A percentile compares a stretch with the other conserved stretches of the same genome.
Evolutionary conservation across 208 protist genomes (phyloP).

Genomic region (Trypanosoma avium): DNA sequence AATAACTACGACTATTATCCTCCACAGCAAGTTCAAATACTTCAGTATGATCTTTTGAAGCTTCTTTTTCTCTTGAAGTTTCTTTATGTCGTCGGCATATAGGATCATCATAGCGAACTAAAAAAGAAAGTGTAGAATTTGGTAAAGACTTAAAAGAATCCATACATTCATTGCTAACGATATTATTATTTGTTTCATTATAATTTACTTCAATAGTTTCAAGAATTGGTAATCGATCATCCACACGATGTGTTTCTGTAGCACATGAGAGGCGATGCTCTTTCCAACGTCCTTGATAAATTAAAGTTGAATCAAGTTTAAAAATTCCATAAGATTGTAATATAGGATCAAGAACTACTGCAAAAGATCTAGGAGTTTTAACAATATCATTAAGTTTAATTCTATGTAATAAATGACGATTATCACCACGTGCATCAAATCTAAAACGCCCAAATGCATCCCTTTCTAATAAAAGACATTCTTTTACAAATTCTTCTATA

Average conservation of each 20-base stretch:
- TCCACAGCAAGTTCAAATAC: conserved; percentile 77
- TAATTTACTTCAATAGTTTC: conserved; percentile 49
- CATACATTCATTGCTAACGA: conserved; percentile 1
- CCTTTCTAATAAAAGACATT: conserved; percentile 74
- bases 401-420: conserved; percentile 62
- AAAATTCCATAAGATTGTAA: conserved; percentile 66
- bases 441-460: conserved; percentile 78
- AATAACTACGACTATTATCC: conserved; percentile 48
- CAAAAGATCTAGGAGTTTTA: conserved; percentile 58
- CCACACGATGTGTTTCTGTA: conserved; percentile 65
- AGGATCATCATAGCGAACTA: conserved; percentile 70
- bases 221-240: conserved; percentile 38
- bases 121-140: conserved; percentile 24
- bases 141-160: too few species aligned
- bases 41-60: conserved; percentile 58
- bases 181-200: too few species aligned
- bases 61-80: conserved; percentile 54
- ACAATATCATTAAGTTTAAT: conserved; percentile 63
- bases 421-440: conserved; percentile 79
- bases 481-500: conserved; percentile 67
- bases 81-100: conserved; percentile 71
- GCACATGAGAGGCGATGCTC: conserved; percentile 61
- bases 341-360: conserved; percentile 48
- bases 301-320: conserved; percentile 29
- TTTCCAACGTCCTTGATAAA: conserved; percentile 68